Percentiles rank a stretch among this genome's conserved stretches.
These are phyloP conservation scores for Alternaria triticimaculans DNA, from an alignment of 2,329 filamentous ascomycete species.

Conservation along the genomic window DNA sequence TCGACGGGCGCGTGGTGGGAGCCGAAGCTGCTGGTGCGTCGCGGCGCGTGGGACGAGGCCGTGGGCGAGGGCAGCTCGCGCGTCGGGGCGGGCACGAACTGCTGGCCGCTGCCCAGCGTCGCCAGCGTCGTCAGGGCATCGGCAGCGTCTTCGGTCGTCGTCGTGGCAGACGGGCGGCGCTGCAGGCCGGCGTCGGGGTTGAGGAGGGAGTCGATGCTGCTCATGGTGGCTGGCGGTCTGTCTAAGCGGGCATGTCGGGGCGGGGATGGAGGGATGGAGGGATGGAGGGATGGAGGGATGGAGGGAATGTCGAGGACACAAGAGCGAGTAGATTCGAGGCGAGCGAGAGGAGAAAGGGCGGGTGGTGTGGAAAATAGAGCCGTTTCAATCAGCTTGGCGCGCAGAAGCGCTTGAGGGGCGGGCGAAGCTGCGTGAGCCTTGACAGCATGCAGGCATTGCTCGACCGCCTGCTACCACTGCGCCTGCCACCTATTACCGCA, in stretches of 20 bases:
- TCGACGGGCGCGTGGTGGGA: slow-evolving; percentile 47
- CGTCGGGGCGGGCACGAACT: slow-evolving; percentile 29
- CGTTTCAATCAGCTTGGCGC: slow-evolving; percentile 22
- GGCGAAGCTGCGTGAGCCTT: slow-evolving; percentile 3
- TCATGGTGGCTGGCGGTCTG: slow-evolving; percentile 29
- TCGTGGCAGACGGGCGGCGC: slow-evolving; percentile 19
- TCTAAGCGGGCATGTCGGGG: slow-evolving; percentile 13
- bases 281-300: too few species aligned
- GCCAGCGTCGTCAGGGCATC: slow-evolving; percentile 50
- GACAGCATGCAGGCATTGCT: slow-evolving; percentile 12
- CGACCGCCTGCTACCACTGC: slow-evolving; percentile 1
- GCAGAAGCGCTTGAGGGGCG: slow-evolving; percentile 10
- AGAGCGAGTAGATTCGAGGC: background rate
- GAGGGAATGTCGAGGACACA: background rate
- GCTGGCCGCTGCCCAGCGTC: slow-evolving; percentile 40
- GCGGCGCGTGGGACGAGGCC: slow-evolving; percentile 35
- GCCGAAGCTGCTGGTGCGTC: slow-evolving; percentile 45
- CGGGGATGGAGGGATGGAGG: background rate
- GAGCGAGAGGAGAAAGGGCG: slow-evolving; percentile 8
- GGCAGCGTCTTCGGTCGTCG: slow-evolving; percentile 48
- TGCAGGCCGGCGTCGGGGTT: slow-evolving; percentile 36
- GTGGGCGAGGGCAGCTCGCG: slow-evolving; percentile 44
- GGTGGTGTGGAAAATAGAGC: slow-evolving; percentile 22
- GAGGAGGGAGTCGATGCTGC: slow-evolving; percentile 46
- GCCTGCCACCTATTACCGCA: background rate